These are phyloP conservation scores for Aspergillus egyptiacus DNA, from an alignment of 495 filamentous ascomycete genomes.

Conservation along the genomic window DNA sequence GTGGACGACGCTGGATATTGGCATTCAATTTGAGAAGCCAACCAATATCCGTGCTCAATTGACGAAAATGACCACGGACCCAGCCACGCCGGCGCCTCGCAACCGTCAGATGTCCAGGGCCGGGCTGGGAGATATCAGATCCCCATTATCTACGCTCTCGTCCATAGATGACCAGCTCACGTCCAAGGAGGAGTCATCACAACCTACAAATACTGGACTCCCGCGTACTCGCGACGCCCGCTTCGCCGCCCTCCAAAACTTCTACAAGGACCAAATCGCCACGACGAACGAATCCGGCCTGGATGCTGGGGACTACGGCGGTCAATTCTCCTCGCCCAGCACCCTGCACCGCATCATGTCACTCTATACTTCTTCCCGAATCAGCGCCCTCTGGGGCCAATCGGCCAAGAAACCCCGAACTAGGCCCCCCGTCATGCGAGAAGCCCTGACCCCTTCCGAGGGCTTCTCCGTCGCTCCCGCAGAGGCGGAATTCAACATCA, in stretches of 20 bases:
- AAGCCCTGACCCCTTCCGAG: conserved; percentile 62
- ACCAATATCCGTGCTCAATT: conserved; percentile 82
- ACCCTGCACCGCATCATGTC: conserved; percentile 85
- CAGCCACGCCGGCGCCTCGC: conserved; percentile 14
- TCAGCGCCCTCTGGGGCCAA: conserved; percentile 40
- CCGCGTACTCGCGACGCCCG: conserved; percentile 34
- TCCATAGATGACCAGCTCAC: conserved; percentile 31
- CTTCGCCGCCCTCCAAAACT: conserved; percentile 55
- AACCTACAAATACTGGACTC: conserved; percentile 16
- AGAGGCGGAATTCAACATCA: conserved; percentile 41
- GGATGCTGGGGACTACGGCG: conserved; percentile 46
- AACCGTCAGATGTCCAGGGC: conserved; percentile 31
- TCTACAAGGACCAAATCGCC: conserved; percentile 66
- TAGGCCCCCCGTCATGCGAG: conserved; percentile 67
- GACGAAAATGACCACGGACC: conserved; percentile 35
- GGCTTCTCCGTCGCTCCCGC: conserved; percentile 54
- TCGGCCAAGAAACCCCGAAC: conserved; percentile 60
- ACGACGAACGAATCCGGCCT: conserved; percentile 50
- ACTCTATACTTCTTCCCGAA: conserved; percentile 60
- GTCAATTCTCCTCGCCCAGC: conserved; percentile 70
- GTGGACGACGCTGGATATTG: conserved; percentile 86
- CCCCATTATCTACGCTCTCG: conserved; percentile 34
- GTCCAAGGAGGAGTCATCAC: conserved; percentile 14
- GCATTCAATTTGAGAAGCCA: conserved; percentile 81
- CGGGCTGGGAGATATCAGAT: conserved; percentile 36